Percentiles rank a stretch among this genome's conserved stretches.
Conservation (phyloP, 1,284 basidiomycete species). For the Ceratobasidium sp. region DNA sequence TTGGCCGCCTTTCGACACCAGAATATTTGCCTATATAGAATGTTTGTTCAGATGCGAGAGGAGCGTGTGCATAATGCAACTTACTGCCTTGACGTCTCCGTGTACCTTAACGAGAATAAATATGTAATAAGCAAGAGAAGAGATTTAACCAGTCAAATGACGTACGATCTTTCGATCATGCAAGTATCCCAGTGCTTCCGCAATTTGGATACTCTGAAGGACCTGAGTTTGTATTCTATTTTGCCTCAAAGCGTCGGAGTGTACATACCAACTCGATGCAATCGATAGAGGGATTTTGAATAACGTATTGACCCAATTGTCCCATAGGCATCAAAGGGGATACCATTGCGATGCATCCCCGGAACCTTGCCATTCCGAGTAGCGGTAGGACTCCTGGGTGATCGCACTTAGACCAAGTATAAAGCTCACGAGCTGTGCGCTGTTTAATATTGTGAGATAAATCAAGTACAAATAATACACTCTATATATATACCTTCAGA, state of each 20-base stretch:
- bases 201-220: constrained; percentile 25
- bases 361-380: constrained; percentile 4
- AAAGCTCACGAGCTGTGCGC: constrained; percentile 28
- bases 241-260: not conserved
- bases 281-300: not conserved
- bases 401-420: constrained; percentile 32
- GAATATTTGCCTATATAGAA: constrained; percentile 4
- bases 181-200: constrained; percentile 6
- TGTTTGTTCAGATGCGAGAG: not conserved
- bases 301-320: not conserved
- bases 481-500: constrained; percentile 12
- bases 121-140: too few species aligned
- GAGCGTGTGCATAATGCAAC: not conserved
- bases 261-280: constrained; percentile 12
- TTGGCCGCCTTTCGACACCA: constrained; percentile 4
- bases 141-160: not conserved
- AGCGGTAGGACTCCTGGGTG: constrained; percentile 9
- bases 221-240: not conserved
- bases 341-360: not conserved
- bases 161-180: constrained; percentile 20
- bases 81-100: constrained; percentile 32
- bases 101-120: constrained; percentile 15
- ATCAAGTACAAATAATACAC: not conserved
- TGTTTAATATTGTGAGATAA: not conserved
- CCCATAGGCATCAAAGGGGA: constrained; percentile 25